phyloP scores from a whole-genome alignment of 1,139 yeast genomes.

The Casaregolazyma suthepensis region DNA sequence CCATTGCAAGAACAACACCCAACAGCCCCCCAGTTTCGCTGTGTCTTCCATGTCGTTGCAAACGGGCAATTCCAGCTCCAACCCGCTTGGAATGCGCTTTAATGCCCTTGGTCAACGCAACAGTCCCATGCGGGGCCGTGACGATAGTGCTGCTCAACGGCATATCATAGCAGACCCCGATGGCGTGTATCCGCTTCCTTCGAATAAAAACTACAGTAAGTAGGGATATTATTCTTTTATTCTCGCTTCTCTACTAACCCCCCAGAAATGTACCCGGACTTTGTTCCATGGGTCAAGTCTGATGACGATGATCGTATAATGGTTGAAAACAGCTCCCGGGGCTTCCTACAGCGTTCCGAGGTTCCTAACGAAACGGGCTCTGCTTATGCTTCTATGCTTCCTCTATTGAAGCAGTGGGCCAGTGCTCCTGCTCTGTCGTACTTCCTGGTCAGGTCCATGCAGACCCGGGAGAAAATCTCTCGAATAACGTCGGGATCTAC shows the following conservation, averaged over 20 bases:
- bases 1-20: neutral
- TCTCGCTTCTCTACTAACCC: neutral
- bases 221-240: neutral
- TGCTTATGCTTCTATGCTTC: conserved; percentile 27
- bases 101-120: conserved; percentile 2
- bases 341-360: conserved; percentile 48
- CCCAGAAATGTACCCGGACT: conserved; percentile 59
- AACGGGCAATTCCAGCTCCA: neutral
- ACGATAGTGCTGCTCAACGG: conserved; percentile 22
- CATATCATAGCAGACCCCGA: conserved; percentile 27
- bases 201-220: conserved; percentile 10
- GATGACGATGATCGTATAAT: conserved; percentile 49
- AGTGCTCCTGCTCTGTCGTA: conserved; percentile 56
- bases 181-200: conserved; percentile 33
- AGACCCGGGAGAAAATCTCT: conserved; percentile 59
- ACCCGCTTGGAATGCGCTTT: neutral
- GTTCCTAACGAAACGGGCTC: conserved; percentile 46
- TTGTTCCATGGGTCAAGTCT: conserved; percentile 61
- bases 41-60: neutral
- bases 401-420: conserved; percentile 38
- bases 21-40: neutral
- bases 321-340: conserved; percentile 49
- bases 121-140: conserved; percentile 10
- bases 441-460: conserved; percentile 60
- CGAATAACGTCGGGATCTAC: conserved; percentile 50